phyloP scores from a whole-genome alignment of 176 grass and related monocot genomes.

The Aechmea fasciata region DNA sequence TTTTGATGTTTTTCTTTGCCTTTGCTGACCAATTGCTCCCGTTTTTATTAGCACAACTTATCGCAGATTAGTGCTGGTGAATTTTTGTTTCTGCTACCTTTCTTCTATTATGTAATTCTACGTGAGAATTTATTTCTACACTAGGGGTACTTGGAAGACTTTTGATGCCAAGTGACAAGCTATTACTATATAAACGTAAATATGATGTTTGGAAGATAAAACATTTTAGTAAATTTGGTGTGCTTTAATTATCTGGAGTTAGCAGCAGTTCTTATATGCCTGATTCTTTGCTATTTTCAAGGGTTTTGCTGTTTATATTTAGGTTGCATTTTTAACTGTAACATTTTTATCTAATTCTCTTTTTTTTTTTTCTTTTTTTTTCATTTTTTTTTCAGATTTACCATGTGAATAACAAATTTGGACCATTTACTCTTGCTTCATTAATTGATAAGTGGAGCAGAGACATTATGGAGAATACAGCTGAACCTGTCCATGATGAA shows the following conservation, averaged over 20 bases:
- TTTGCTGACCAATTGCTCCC: background rate
- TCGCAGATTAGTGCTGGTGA: no score
- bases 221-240: no score
- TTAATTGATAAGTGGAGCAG: conserved; percentile 74
- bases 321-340: background rate
- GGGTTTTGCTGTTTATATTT: background rate
- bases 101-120: no score
- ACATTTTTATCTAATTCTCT: conserved; percentile 1
- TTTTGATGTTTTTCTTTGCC: background rate
- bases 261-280: background rate
- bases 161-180: no score
- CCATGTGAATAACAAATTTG: conserved; percentile 64
- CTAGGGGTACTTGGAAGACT: no score
- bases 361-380: conserved; percentile 21
- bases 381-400: conserved; percentile 61
- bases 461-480: conserved; percentile 22
- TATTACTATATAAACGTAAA: no score
- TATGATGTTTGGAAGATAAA: no score
- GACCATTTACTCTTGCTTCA: conserved; percentile 68
- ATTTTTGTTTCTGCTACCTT: no score
- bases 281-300: background rate
- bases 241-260: no score
- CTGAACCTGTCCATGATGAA: conserved; percentile 29
- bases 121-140: no score
- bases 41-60: background rate